These are phyloP conservation scores for Cucurbitaria berberidis DNA, from an alignment of 2,329 filamentous ascomycete species.

Conservation along the genomic window DNA sequence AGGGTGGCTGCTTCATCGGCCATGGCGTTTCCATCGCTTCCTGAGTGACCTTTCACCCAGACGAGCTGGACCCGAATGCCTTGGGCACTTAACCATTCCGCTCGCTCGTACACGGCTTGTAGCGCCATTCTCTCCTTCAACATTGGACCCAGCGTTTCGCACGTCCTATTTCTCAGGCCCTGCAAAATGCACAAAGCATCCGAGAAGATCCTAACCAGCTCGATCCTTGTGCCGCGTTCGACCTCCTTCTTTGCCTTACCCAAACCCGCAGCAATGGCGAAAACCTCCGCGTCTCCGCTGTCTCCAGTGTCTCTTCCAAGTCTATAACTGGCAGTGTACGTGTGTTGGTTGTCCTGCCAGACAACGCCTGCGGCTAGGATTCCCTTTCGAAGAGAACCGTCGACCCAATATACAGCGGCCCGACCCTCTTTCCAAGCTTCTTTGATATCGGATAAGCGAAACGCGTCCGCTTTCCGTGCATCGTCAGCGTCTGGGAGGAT, in stretches of 20 bases:
- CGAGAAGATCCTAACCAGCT: constrained; percentile 10
- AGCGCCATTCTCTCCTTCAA: constrained; percentile 2
- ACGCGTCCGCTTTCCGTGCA: not conserved
- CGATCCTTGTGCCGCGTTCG: not conserved
- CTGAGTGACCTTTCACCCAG: constrained; percentile 20
- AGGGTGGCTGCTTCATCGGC: constrained; percentile 5
- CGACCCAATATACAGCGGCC: constrained; percentile 4
- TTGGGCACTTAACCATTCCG: constrained; percentile 1
- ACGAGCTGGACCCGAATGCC: constrained; percentile 4
- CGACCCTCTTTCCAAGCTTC: not conserved
- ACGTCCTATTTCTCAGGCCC: not conserved
- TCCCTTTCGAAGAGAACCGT: not conserved
- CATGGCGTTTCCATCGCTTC: constrained; percentile 4
- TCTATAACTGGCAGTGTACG: not conserved
- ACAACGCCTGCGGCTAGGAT: constrained; percentile 10
- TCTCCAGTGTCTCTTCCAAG: constrained; percentile 4
- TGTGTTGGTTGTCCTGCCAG: not conserved
- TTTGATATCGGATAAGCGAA: not conserved
- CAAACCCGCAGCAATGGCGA: constrained; percentile 13
- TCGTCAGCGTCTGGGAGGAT: not conserved
- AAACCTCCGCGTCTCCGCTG: constrained; percentile 8
- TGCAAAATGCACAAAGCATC: not conserved
- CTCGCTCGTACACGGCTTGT: not conserved
- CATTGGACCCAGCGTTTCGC: not conserved
- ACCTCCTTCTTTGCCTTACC: not conserved